phyloP scores from a whole-genome alignment of 257 asterid species.

The Echium plantagineum region DNA sequence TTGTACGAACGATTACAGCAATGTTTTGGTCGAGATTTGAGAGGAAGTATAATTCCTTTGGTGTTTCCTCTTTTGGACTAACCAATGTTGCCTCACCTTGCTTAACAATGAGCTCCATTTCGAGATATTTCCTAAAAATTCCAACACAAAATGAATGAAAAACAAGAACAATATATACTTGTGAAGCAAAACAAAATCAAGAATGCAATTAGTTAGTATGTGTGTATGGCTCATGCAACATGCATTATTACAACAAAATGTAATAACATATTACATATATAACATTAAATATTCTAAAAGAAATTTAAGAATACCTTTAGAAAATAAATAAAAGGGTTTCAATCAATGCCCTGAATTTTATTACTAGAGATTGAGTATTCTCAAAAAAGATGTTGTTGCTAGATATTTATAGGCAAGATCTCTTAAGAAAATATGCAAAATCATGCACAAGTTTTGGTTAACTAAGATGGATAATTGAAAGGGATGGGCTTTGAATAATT shows the following conservation, averaged over 20 bases:
- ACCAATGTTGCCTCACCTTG: constrained; percentile 49
- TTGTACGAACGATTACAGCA: constrained; percentile 63
- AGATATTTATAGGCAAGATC: constrained; percentile 9
- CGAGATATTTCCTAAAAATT: neutral
- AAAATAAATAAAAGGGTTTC: neutral
- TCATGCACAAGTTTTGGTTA: constrained; percentile 40
- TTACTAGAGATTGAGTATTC: constrained; percentile 1
- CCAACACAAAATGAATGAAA: constrained; percentile 11
- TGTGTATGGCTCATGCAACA: constrained; percentile 6
- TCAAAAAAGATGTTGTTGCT: constrained; percentile 4
- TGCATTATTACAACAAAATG: constrained; percentile 4
- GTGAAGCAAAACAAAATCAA: neutral
- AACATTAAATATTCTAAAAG: neutral
- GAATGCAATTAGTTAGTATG: neutral
- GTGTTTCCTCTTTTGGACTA: constrained; percentile 52
- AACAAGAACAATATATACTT: neutral
- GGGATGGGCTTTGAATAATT: constrained; percentile 21
- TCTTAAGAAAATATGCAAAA: constrained; percentile 22
- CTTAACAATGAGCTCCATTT: constrained; percentile 55
- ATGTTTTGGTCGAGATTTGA: constrained; percentile 87
- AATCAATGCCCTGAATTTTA: neutral
- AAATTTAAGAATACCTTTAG: neutral
- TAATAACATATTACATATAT: no score
- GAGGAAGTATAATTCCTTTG: constrained; percentile 44
- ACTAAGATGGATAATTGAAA: constrained; percentile 42